Evolutionary conservation across 345 rosid species (phyloP).

Genomic region (Citrus australasica): DNA sequence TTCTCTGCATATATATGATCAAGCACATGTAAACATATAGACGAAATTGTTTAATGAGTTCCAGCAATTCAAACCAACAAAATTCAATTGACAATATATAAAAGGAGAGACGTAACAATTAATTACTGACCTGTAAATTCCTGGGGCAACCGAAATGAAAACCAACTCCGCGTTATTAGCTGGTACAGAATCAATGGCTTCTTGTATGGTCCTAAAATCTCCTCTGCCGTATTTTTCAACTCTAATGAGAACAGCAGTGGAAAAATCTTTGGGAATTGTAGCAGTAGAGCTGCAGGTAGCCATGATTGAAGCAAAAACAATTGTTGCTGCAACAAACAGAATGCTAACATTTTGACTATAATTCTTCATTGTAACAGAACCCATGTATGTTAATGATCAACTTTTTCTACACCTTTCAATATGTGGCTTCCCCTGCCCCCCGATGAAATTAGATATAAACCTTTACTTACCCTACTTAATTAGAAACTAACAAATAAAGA

Average conservation of each 20-base stretch:
- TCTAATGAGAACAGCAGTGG: slow-evolving; percentile 42
- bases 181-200: slow-evolving; percentile 63
- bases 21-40: neutral
- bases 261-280: slow-evolving; percentile 14
- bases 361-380: neutral
- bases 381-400: slow-evolving; percentile 11
- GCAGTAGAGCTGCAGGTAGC: slow-evolving; percentile 8
- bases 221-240: slow-evolving; percentile 79
- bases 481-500: too few species aligned
- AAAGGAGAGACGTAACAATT: neutral
- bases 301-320: slow-evolving; percentile 16
- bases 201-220: slow-evolving; percentile 60
- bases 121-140: slow-evolving; percentile 54
- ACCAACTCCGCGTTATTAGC: slow-evolving; percentile 37
- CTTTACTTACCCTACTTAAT: too few species aligned
- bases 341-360: neutral
- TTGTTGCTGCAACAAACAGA: neutral
- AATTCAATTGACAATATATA: too few species aligned
- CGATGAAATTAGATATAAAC: neutral
- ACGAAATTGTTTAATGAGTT: neutral
- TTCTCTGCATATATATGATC: slow-evolving; percentile 29
- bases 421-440: slow-evolving; percentile 4
- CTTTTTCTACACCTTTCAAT: neutral
- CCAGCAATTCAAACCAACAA: neutral
- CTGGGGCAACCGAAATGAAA: slow-evolving; percentile 66